Conservation (phyloP, 176 grass and related monocot genomes). For the Oryza officinalis region DNA sequence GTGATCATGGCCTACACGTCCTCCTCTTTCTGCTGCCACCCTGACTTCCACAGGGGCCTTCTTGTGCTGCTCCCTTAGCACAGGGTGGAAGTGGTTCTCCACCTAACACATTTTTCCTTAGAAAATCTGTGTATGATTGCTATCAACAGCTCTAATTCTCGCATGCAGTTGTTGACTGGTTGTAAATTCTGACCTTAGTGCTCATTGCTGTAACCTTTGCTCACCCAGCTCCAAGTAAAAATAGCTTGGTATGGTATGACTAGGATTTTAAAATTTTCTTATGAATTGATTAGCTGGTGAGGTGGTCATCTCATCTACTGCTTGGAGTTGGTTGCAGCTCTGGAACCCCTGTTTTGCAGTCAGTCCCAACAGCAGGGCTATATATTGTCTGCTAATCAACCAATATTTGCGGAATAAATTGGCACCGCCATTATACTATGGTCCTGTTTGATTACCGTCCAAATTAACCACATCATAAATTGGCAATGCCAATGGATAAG, state of each 20-base stretch:
- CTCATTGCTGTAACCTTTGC: not conserved
- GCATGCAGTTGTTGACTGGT: not conserved
- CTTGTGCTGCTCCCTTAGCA: conserved; percentile 19
- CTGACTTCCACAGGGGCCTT: conserved; percentile 21
- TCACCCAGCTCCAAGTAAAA: not conserved
- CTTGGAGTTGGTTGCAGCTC: not conserved
- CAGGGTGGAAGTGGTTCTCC: conserved; percentile 37
- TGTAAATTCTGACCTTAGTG: not conserved
- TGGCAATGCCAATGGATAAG: too few species aligned
- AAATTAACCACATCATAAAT: too few species aligned
- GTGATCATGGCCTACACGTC: conserved; percentile 44
- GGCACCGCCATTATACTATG: too few species aligned
- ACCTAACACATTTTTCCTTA: conserved; percentile 9
- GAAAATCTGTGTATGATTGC: conserved; percentile 31
- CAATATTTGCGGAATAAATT: not conserved
- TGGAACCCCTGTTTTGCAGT: not conserved
- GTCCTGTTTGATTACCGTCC: too few species aligned
- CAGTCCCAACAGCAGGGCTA: not conserved
- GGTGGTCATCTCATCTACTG: not conserved
- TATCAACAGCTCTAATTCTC: conserved; percentile 1
- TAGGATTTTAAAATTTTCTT: not conserved
- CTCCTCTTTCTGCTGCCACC: conserved; percentile 24
- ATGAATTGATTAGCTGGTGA: not conserved
- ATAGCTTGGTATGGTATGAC: not conserved
- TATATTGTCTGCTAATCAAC: not conserved